Percentiles rank a stretch among this genome's conserved stretches.
Conservation (phyloP, 371 early-diverging fungal genomes). For the Saksenaea oblongispora region DNA sequence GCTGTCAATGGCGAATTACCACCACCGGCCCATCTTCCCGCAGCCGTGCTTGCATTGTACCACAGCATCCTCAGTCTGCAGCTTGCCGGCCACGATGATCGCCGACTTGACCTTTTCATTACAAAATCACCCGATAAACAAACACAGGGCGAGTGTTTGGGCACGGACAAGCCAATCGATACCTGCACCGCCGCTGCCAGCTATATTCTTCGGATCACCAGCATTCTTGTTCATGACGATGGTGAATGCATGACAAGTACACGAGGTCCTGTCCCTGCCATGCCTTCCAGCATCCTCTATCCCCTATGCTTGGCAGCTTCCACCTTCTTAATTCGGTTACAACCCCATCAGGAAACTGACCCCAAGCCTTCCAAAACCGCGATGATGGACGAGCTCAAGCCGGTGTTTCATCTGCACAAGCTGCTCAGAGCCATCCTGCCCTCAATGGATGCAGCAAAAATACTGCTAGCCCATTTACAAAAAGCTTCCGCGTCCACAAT, state of each 20-base stretch:
- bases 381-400: background rate
- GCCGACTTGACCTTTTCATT: background rate
- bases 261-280: constrained; percentile 3
- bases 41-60: constrained; percentile 18
- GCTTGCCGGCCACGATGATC: constrained; percentile 6
- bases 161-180: background rate
- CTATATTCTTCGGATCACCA: constrained; percentile 8
- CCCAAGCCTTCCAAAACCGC: background rate
- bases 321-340: constrained; percentile 2
- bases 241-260: background rate
- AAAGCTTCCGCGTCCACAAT: background rate
- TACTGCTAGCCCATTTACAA: background rate
- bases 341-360: background rate
- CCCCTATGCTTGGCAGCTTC: constrained; percentile 16
- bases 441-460: background rate
- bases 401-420: background rate
- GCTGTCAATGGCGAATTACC: background rate
- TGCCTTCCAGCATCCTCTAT: constrained; percentile 7
- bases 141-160: background rate
- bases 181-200: constrained; percentile 7
- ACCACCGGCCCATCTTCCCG: constrained; percentile 2
- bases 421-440: background rate
- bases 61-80: constrained; percentile 24
- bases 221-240: background rate
- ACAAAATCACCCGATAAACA: constrained; percentile 3